phyloP scores from a whole-genome alignment of 352 stramenopile genomes.

The Globisporangium carolinianum region DNA sequence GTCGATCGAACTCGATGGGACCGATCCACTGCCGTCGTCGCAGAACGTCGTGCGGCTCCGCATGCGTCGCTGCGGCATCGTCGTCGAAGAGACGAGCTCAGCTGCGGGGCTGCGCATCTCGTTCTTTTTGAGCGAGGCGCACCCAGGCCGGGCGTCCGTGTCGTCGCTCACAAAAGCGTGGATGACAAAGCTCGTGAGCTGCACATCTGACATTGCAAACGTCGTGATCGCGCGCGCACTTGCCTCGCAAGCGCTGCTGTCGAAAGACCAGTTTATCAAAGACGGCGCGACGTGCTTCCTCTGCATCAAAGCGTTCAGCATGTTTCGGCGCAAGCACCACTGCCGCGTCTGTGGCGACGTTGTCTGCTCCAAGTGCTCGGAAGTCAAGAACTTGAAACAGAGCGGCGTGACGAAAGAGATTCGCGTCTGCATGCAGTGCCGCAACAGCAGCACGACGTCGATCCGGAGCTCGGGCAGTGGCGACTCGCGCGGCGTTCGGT shows the following conservation, averaged over 20 bases:
- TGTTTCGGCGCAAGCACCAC: slow-evolving; percentile 81
- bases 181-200: slow-evolving; percentile 83
- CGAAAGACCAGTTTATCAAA: slow-evolving; percentile 75
- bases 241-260: slow-evolving; percentile 48
- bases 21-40: slow-evolving; percentile 55
- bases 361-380: slow-evolving; percentile 78
- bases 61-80: slow-evolving; percentile 71
- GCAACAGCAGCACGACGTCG: slow-evolving; percentile 44
- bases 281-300: slow-evolving; percentile 67
- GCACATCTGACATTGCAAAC: slow-evolving; percentile 57
- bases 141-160: slow-evolving; percentile 58
- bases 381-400: slow-evolving; percentile 71
- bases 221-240: slow-evolving; percentile 61
- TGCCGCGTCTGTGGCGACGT: slow-evolving; percentile 81
- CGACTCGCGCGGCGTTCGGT: slow-evolving; percentile 19
- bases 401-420: slow-evolving; percentile 61
- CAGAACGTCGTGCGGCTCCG: slow-evolving; percentile 77
- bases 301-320: slow-evolving; percentile 65
- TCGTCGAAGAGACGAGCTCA: slow-evolving; percentile 64
- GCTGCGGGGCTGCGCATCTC: slow-evolving; percentile 60
- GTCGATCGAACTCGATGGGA: slow-evolving; percentile 76
- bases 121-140: slow-evolving; percentile 68
- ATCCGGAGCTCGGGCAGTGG: slow-evolving; percentile 42
- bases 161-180: slow-evolving; percentile 67
- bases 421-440: slow-evolving; percentile 68